Evolutionary conservation across 1,139 yeast genomes (phyloP), one percentile per base, ranked within the genome.

Genomic region (Lizanozyma gosingica): DNA sequence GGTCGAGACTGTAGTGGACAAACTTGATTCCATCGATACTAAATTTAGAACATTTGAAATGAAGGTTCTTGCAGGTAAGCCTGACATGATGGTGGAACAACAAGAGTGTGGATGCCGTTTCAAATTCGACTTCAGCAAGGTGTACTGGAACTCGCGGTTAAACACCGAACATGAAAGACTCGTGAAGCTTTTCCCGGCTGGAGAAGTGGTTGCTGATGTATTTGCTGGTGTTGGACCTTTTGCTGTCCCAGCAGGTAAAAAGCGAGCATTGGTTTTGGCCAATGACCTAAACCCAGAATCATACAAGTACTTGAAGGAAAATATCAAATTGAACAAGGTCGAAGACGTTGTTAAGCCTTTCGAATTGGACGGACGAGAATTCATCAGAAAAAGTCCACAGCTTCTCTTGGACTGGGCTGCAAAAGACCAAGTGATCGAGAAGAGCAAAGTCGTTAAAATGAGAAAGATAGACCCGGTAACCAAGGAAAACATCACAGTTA

Each of bases 191-290:
- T 90, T 94, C 55, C 55, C 73, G 45, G 67, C 73, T 2, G 73
- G 80, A 9, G 84, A 83, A 45, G 84, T 86, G 2, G 86, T 94
- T 0, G 87, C 88, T 49, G 99, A 94, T 65, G 97, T 88, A 0
- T 86, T 94, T 76, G 98, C 97, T 0, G 99, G 99, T 33, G 98
- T 94, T 2, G 99, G 99, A 0, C 99, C 99, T 2, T 94, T 94
- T 66, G 94, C 95, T 1, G 78, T 92, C 1, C 99, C 99, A 0
- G 96, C 97, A 1, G 98, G 90, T 15, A 88, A 84, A 59, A 86
- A 83, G 45, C 72, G 74, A 15, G 85, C 80, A 3, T 60, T 90
- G 41, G 95, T 86, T 0, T 67, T 90, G 52, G 97, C 97, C 15
- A 94, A 90, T 57, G 99, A 94, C 58, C 69, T 94, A 55, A 94